phyloP scores from a whole-genome alignment of 2,329 filamentous ascomycete species.

The Tolypocladium inflatum region DNA sequence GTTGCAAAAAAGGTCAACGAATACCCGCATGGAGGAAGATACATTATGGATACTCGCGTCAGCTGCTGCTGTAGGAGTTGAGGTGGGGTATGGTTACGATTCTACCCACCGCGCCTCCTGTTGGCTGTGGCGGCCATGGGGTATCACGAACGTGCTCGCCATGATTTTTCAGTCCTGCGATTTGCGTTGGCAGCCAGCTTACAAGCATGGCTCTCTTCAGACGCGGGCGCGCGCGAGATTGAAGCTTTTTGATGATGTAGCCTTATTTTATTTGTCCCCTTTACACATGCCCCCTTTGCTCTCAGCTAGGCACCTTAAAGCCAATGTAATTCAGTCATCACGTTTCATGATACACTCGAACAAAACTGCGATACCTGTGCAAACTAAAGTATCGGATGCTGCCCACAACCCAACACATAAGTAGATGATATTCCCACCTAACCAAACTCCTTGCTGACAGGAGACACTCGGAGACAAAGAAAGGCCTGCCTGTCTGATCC shows the following conservation, averaged over 20 bases:
- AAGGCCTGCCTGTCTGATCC: not conserved
- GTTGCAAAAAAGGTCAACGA: conserved; percentile 21
- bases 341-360: conserved; percentile 25
- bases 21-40: conserved; percentile 17
- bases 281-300: conserved; percentile 21
- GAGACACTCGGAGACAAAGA: not conserved
- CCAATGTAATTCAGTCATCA: conserved; percentile 37
- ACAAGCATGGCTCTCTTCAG: conserved; percentile 1
- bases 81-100: not conserved
- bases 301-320: conserved; percentile 29
- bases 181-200: conserved; percentile 1
- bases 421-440: not conserved
- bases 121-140: not conserved
- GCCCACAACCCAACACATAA: not conserved
- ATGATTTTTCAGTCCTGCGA: not conserved
- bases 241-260: conserved; percentile 22
- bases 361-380: not conserved
- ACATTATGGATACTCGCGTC: conserved; percentile 21
- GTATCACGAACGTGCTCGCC: conserved; percentile 1
- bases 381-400: not conserved
- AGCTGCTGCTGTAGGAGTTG: conserved; percentile 7
- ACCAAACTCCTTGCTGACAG: not conserved
- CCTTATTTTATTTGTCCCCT: conserved; percentile 21
- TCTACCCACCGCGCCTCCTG: not conserved
- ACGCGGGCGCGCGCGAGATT: conserved; percentile 2